phyloP scores from a whole-genome alignment of 768 basidiomycete species.

The Paxillus involutus region DNA sequence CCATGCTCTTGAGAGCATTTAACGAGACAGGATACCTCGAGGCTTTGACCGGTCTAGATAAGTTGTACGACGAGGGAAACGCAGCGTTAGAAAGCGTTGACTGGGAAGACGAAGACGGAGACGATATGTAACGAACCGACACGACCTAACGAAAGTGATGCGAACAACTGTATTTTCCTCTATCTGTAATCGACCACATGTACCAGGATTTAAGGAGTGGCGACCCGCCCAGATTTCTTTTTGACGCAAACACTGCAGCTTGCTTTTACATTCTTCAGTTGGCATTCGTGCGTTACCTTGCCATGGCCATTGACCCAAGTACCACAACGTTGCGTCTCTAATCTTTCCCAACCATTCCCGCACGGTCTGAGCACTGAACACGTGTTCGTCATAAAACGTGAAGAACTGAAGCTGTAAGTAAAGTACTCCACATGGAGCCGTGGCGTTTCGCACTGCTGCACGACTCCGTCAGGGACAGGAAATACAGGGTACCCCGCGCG shows the following conservation, averaged over 20 bases:
- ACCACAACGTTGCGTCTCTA: slow-evolving; percentile 27
- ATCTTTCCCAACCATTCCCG: slow-evolving; percentile 38
- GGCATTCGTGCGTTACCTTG: not conserved
- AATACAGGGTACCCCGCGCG: slow-evolving; percentile 1
- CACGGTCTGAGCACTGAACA: slow-evolving; percentile 36
- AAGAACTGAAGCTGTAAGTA: slow-evolving; percentile 38
- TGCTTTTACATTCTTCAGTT: not conserved
- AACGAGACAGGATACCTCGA: slow-evolving; percentile 80
- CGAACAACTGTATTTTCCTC: no score
- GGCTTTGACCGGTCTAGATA: slow-evolving; percentile 74
- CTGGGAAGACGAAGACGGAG: slow-evolving; percentile 64
- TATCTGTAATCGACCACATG: no score
- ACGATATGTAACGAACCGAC: not conserved
- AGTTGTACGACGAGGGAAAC: slow-evolving; percentile 74
- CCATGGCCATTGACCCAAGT: slow-evolving; percentile 13
- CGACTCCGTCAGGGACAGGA: not conserved
- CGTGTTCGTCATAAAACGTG: slow-evolving; percentile 43
- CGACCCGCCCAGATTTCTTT: no score
- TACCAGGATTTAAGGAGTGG: no score
- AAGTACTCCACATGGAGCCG: slow-evolving; percentile 2
- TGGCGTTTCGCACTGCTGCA: not conserved
- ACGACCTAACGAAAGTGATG: no score
- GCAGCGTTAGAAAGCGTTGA: slow-evolving; percentile 68
- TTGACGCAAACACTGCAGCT: no score
- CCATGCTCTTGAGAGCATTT: slow-evolving; percentile 77